Evolutionary conservation across 192 early-diverging fungal genomes (phyloP).

Genomic region (Coemansia sp.): DNA sequence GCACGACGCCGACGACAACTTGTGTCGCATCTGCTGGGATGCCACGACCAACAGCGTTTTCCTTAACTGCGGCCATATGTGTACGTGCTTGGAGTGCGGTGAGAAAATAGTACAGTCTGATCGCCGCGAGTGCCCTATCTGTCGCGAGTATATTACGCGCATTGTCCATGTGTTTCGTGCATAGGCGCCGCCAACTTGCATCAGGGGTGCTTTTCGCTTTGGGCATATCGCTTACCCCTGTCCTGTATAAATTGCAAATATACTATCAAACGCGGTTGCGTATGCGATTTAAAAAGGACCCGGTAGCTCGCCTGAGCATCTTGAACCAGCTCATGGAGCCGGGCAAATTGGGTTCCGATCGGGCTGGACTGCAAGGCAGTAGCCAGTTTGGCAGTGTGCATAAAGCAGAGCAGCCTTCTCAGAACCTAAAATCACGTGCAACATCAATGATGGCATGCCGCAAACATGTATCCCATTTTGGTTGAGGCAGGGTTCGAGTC

Average conservation of each 20-base stretch:
- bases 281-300: not conserved
- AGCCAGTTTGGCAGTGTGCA: not conserved
- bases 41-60: constrained; percentile 77
- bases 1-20: constrained; percentile 56
- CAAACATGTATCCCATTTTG: too few species aligned
- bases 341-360: not conserved
- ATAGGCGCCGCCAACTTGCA: constrained; percentile 15
- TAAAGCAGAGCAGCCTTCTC: not conserved
- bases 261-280: not conserved
- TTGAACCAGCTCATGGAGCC: not conserved
- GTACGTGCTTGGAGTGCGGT: constrained; percentile 76
- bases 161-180: constrained; percentile 70
- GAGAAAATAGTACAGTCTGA: constrained; percentile 51
- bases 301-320: not conserved
- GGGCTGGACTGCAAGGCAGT: not conserved
- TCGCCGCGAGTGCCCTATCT: constrained; percentile 80
- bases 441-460: too few species aligned
- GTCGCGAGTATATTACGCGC: constrained; percentile 65
- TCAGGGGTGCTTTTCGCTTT: not conserved
- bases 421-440: not conserved
- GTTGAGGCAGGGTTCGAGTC: not conserved
- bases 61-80: constrained; percentile 84
- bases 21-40: constrained; percentile 85
- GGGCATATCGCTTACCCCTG: not conserved
- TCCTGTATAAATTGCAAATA: not conserved